These are phyloP conservation scores for Aspergillus neoniger DNA, from an alignment of 2,329 filamentous ascomycete genomes.

Conservation along the genomic window DNA sequence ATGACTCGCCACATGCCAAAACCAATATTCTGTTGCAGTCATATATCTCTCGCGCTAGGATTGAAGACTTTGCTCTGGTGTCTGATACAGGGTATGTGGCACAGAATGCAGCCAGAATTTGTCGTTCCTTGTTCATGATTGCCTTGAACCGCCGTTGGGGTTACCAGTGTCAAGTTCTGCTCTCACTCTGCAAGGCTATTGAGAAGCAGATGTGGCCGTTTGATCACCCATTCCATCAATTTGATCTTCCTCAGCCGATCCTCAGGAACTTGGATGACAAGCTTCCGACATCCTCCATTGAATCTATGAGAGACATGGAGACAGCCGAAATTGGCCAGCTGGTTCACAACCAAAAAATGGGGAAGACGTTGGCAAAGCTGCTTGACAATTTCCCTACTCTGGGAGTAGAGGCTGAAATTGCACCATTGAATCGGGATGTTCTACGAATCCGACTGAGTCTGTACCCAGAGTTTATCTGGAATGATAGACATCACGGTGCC, in stretches of 20 bases:
- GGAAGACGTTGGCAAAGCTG: conserved; percentile 75
- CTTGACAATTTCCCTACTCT: conserved; percentile 91
- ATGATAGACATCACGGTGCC: conserved; percentile 86
- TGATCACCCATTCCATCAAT: conserved; percentile 92
- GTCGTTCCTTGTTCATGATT: conserved; percentile 94
- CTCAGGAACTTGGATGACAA: conserved; percentile 84
- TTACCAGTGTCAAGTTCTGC: conserved; percentile 85
- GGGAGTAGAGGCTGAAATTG: conserved; percentile 88
- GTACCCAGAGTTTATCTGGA: conserved; percentile 90
- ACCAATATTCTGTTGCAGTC: conserved; percentile 94
- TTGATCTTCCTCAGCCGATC: conserved; percentile 82
- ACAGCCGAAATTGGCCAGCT: conserved; percentile 83
- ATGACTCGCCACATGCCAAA: conserved; percentile 75
- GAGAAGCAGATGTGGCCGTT: conserved; percentile 95
- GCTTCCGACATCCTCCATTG: conserved; percentile 70
- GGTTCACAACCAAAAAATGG: conserved; percentile 88
- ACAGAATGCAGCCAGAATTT: conserved; percentile 93
- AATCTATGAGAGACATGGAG: conserved; percentile 90
- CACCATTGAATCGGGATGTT: conserved; percentile 91
- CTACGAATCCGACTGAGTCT: conserved; percentile 85
- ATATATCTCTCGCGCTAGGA: conserved; percentile 82
- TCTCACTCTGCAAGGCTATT: conserved; percentile 94
- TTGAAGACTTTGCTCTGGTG: conserved; percentile 89
- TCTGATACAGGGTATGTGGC: conserved; percentile 95
- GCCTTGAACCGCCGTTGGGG: conserved; percentile 94